Conservation (phyloP, 2,329 filamentous ascomycete species). For the Alternaria triticimaculans region DNA sequence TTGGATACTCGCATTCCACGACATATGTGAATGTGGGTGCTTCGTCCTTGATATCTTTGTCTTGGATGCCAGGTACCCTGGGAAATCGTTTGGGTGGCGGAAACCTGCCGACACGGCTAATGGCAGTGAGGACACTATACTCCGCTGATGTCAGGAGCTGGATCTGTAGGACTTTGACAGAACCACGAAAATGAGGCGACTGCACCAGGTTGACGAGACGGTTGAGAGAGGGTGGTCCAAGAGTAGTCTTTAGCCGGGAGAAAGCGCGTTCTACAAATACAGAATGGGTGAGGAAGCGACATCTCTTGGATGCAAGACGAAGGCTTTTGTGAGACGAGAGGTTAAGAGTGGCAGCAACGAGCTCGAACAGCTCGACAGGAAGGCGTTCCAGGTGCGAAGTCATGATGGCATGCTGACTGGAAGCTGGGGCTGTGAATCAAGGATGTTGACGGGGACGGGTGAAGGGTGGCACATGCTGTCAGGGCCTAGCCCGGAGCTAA, state of each 20-base stretch:
- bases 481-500: background rate
- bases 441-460: background rate
- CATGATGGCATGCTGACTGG: conserved; percentile 17
- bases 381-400: conserved; percentile 33
- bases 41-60: conserved; percentile 26
- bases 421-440: background rate
- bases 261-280: conserved; percentile 33
- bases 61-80: conserved; percentile 21
- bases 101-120: conserved; percentile 30
- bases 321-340: conserved; percentile 24
- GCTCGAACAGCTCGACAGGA: conserved; percentile 39
- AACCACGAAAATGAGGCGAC: conserved; percentile 19
- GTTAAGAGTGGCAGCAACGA: conserved; percentile 26
- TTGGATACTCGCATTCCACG: conserved; percentile 14
- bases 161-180: conserved; percentile 31
- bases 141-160: conserved; percentile 32
- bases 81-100: conserved; percentile 40
- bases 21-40: conserved; percentile 32
- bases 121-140: conserved; percentile 28
- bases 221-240: conserved; percentile 32
- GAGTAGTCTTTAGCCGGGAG: conserved; percentile 27
- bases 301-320: conserved; percentile 33
- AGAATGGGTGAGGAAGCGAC: conserved; percentile 28
- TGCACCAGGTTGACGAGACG: conserved; percentile 26
- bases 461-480: background rate